Percentiles rank a stretch among this genome's conserved stretches.
These are phyloP conservation scores for Trichomonas tenax DNA, from an alignment of 208 protist genomes.

Conservation along the genomic window DNA sequence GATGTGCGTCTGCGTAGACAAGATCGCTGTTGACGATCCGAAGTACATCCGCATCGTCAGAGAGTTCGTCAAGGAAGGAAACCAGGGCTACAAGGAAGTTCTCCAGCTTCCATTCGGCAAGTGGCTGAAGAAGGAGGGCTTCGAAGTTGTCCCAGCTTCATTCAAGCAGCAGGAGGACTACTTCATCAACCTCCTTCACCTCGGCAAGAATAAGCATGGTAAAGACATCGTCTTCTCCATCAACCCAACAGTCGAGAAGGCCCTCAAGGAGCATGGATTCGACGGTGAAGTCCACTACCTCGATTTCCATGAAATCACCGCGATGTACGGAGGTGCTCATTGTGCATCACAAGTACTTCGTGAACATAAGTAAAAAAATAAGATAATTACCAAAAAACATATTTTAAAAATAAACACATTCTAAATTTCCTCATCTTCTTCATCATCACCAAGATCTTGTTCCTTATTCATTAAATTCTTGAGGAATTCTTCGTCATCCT, in stretches of 20 bases:
- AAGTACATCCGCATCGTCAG: background rate
- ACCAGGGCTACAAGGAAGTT: background rate
- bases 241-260: background rate
- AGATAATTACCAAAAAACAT: no score
- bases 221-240: background rate
- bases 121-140: background rate
- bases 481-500: no score
- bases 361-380: background rate
- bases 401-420: no score
- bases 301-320: background rate
- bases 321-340: slow-evolving; percentile 5
- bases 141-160: background rate
- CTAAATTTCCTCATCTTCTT: no score
- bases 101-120: background rate
- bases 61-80: background rate
- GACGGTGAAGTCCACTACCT: background rate
- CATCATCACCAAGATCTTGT: no score
- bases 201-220: background rate
- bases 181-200: background rate
- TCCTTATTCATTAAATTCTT: no score
- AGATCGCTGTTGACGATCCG: background rate
- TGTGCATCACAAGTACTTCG: background rate
- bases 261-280: background rate
- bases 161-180: background rate
- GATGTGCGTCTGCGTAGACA: background rate